Evolutionary conservation across 164 flowering plant genomes (phyloP).

Genomic region (Pachysandra terminalis): DNA sequence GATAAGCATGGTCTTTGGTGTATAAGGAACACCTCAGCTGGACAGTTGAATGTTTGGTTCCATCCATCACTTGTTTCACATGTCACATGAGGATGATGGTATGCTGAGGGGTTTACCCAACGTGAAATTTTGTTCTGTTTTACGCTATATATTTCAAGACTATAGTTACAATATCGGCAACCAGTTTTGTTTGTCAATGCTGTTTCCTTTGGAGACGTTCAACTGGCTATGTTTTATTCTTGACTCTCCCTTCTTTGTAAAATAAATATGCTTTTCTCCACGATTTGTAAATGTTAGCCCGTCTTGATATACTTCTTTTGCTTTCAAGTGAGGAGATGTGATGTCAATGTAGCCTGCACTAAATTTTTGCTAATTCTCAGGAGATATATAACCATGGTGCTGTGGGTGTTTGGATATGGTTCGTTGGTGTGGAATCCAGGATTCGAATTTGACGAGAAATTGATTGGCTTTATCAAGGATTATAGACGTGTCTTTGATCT

Average conservation of each 20-base stretch:
- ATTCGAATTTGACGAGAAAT: slow-evolving; percentile 80
- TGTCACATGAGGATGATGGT: background rate
- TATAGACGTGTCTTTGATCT: slow-evolving; percentile 87
- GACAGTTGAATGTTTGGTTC: background rate
- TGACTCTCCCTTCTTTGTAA: background rate
- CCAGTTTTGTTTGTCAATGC: background rate
- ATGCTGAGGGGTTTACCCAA: background rate
- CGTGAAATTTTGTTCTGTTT: background rate
- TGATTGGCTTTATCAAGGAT: slow-evolving; percentile 81
- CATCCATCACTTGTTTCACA: background rate
- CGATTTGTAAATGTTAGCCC: background rate
- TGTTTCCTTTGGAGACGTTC: background rate
- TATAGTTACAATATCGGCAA: background rate
- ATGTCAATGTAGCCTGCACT: background rate
- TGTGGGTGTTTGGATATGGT: slow-evolving; percentile 98
- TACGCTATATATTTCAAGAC: background rate
- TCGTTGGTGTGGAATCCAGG: slow-evolving; percentile 97
- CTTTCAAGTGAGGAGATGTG: background rate
- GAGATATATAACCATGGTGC: slow-evolving; percentile 55
- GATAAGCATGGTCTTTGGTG: background rate
- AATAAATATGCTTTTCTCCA: background rate
- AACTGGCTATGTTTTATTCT: background rate
- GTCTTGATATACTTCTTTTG: background rate
- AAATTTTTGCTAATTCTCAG: slow-evolving; percentile 18
- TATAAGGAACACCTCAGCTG: background rate